phyloP scores from a whole-genome alignment of 1,284 basidiomycete genomes.

The Cutaneotrichosporon cavernicola region DNA sequence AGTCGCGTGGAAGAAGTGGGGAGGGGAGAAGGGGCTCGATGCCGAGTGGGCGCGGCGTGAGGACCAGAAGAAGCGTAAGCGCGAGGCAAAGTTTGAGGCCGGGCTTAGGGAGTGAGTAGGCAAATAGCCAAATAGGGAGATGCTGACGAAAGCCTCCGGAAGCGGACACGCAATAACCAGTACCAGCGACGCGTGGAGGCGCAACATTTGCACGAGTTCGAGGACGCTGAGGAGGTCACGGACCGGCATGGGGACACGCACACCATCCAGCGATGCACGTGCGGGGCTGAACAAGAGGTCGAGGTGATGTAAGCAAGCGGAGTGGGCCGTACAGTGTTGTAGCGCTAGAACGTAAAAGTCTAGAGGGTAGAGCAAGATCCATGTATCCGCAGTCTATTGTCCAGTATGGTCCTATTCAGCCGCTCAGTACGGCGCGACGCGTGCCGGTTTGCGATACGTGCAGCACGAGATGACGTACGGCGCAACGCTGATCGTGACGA shows the following conservation, averaged over 20 bases:
- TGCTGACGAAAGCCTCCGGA: slow-evolving; percentile 58
- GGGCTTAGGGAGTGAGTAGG: slow-evolving; percentile 64
- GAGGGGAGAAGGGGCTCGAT: slow-evolving; percentile 85
- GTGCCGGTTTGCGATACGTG: slow-evolving; percentile 37
- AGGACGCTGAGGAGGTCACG: slow-evolving; percentile 59
- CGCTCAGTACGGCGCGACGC: not conserved
- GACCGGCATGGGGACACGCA: slow-evolving; percentile 54
- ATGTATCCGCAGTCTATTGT: not conserved
- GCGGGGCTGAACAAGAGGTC: slow-evolving; percentile 82
- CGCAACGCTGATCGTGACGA: slow-evolving; percentile 44
- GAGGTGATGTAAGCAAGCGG: slow-evolving; percentile 63
- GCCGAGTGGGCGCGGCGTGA: slow-evolving; percentile 78
- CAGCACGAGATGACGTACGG: slow-evolving; percentile 52
- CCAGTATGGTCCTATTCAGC: not conserved
- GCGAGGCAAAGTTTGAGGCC: slow-evolving; percentile 89
- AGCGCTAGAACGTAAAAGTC: not conserved
- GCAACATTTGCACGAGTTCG: slow-evolving; percentile 81
- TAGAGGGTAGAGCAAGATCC: slow-evolving; percentile 3
- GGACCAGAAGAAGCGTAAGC: slow-evolving; percentile 82
- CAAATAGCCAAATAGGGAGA: slow-evolving; percentile 10
- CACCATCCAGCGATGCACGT: slow-evolving; percentile 69
- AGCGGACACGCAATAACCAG: slow-evolving; percentile 79
- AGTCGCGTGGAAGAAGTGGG: slow-evolving; percentile 98
- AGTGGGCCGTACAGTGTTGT: slow-evolving; percentile 4
- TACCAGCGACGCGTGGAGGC: slow-evolving; percentile 84